Evolutionary conservation across 495 filamentous ascomycete species (phyloP).

Genomic region (Hyaloscypha hepaticicola): DNA sequence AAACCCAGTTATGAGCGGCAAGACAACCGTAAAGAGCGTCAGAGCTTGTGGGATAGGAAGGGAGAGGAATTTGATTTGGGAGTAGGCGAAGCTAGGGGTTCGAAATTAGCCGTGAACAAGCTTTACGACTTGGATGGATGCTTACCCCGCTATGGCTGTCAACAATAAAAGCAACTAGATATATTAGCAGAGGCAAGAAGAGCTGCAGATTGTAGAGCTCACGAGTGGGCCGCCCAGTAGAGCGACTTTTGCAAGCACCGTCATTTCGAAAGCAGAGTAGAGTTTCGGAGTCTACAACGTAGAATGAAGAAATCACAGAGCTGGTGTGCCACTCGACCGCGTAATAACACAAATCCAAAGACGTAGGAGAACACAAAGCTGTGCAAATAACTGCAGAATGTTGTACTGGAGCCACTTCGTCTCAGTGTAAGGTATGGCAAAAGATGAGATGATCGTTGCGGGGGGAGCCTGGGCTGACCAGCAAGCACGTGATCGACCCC

Average conservation of each 20-base stretch:
- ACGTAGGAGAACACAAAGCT: not conserved
- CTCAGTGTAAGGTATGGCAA: not conserved
- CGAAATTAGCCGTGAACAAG: not conserved
- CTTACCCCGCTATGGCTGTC: conserved; percentile 28
- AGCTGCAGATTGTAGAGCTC: conserved; percentile 8
- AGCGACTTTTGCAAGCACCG: not conserved
- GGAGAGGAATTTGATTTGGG: conserved; percentile 44
- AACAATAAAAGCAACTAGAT: conserved; percentile 21
- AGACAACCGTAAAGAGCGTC: conserved; percentile 47
- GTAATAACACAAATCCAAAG: not conserved
- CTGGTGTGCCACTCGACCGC: not conserved
- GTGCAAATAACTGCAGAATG: not conserved
- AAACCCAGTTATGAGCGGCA: conserved; percentile 50
- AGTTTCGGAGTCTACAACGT: not conserved
- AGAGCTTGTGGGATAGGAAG: conserved; percentile 51
- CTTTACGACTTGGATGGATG: not conserved
- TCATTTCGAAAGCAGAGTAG: conserved; percentile 1
- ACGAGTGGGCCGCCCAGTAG: conserved; percentile 19
- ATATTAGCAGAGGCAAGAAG: conserved; percentile 8
- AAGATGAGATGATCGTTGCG: not conserved
- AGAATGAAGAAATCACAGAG: not conserved
- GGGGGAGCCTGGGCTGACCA: not conserved
- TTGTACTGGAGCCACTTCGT: not conserved
- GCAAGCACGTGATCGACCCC: not conserved
- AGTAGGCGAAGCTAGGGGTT: conserved; percentile 46